Percentiles rank a stretch among this genome's conserved stretches.
Conservation (phyloP, 495 filamentous ascomycete species). For the Aspergillus egyptiacus region DNA sequence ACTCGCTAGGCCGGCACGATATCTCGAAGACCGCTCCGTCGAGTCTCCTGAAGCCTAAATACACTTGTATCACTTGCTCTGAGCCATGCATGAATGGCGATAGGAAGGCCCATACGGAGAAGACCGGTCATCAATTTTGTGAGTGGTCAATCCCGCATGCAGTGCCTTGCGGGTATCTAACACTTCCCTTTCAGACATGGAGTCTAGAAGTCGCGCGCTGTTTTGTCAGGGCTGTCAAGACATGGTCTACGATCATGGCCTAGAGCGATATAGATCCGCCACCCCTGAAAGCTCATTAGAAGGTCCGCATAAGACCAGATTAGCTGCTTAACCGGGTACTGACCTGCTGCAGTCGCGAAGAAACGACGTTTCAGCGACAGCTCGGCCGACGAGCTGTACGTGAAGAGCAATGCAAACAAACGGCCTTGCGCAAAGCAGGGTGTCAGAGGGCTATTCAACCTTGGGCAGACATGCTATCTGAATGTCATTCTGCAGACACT, state of each 20-base stretch:
- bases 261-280: conserved; percentile 58
- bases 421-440: conserved; percentile 43
- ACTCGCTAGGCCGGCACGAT: conserved; percentile 26
- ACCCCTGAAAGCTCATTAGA: conserved; percentile 21
- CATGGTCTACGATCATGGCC: conserved; percentile 78
- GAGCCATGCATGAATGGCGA: conserved; percentile 31
- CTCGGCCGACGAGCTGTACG: conserved; percentile 35
- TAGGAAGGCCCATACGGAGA: conserved; percentile 35
- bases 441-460: conserved; percentile 87
- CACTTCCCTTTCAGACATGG: conserved; percentile 57
- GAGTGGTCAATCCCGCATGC: conserved; percentile 8
- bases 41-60: conserved; percentile 35
- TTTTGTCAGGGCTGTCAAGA: conserved; percentile 83
- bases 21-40: conserved; percentile 19
- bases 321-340: not conserved
- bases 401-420: conserved; percentile 39
- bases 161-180: conserved; percentile 10
- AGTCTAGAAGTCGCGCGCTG: conserved; percentile 67
- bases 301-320: conserved; percentile 15
- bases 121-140: conserved; percentile 43
- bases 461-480: conserved; percentile 91
- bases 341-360: conserved; percentile 15
- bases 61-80: conserved; percentile 37
- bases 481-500: conserved; percentile 84
- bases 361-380: conserved; percentile 27